A percentile compares a stretch with the other conserved stretches of the same genome.
These are phyloP conservation scores for Fennellomyces sp. DNA, from an alignment of 371 early-diverging fungal species.

Conservation along the genomic window DNA sequence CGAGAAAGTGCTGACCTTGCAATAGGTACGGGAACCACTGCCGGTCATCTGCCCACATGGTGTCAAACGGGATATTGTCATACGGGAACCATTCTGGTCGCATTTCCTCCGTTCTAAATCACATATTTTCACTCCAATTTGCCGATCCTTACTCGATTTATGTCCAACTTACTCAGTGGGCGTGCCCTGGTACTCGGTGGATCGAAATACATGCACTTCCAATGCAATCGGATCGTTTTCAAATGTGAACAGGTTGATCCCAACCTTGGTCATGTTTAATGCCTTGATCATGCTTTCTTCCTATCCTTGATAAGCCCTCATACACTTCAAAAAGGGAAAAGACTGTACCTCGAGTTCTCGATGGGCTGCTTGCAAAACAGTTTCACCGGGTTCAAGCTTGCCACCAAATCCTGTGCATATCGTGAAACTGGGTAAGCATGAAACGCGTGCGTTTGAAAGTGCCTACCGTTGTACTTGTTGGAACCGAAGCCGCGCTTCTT, in stretches of 20 bases:
- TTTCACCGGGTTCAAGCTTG: slow-evolving; percentile 71
- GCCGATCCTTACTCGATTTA: background rate
- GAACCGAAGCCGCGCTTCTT: slow-evolving; percentile 79
- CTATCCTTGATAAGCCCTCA: slow-evolving; percentile 7
- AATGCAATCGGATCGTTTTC: slow-evolving; percentile 51
- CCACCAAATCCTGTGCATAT: slow-evolving; percentile 65
- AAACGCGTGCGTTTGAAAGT: background rate
- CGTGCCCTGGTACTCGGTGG: slow-evolving; percentile 45
- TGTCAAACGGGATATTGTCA: slow-evolving; percentile 47
- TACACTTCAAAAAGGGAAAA: background rate
- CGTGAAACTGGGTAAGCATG: background rate
- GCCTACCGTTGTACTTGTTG: slow-evolving; percentile 64
- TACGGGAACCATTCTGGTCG: slow-evolving; percentile 62
- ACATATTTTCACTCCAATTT: background rate
- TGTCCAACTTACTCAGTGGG: slow-evolving; percentile 56
- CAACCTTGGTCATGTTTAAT: slow-evolving; percentile 45
- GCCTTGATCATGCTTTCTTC: slow-evolving; percentile 68
- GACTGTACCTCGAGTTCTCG: slow-evolving; percentile 61
- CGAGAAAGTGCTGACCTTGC: slow-evolving; percentile 22
- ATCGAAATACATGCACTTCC: slow-evolving; percentile 62
- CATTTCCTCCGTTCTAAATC: slow-evolving; percentile 63
- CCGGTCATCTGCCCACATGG: slow-evolving; percentile 64
- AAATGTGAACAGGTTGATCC: slow-evolving; percentile 62
- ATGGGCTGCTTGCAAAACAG: slow-evolving; percentile 59
- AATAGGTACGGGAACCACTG: slow-evolving; percentile 53